Evolutionary conservation across 306 rosid species (phyloP), one percentile per base, ranked within the genome.

Genomic region (Vigna mungo): DNA sequence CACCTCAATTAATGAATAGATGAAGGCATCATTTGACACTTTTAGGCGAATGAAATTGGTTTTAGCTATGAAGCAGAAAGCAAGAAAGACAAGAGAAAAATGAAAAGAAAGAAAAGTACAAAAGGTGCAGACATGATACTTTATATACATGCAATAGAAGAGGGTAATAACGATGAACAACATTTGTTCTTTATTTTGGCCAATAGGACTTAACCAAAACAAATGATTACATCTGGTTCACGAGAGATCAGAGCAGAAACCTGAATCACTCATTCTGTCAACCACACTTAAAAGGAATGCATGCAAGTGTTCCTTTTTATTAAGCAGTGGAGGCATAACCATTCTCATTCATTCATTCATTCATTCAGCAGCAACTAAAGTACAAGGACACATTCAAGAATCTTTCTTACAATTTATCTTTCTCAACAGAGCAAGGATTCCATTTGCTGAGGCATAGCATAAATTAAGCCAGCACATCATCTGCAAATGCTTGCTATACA

Each of bases 381-480:
- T 76, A 76, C 78, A 70, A 53, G 27, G 4, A 15, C 62, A 71
- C 64, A 71, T 77, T 67, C 75, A 77, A 64, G 75, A 70, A 76
- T 68, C 55, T 61, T 7, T 61, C 49, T 46, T 36, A 59, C 69
- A 52, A 65, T 37, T 66, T 12, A 65, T 78, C 80, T 78, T 72
- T 65, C 79, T 77, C 66, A 77, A 25, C 68, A 77, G 20, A 34
- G 71, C 65, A 82, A 82, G 55, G 23, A 34, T 46, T 39, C 2
- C 58, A 71, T 65, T 72, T 72, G 75, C 73, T 47, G 65, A 82
- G 82, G 82, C 79, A 71, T 44, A 49, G 67, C 76, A 82, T 58
- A 67, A 77, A 77, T 78, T 64, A 82, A 78, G 76, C 76, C 52
- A 83, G 80, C 72, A 49, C 72, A 72, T 78, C 68, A 72, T 77